These are phyloP conservation scores for Ustilago tritici DNA, from an alignment of 1,284 basidiomycete species.

Conservation along the genomic window DNA sequence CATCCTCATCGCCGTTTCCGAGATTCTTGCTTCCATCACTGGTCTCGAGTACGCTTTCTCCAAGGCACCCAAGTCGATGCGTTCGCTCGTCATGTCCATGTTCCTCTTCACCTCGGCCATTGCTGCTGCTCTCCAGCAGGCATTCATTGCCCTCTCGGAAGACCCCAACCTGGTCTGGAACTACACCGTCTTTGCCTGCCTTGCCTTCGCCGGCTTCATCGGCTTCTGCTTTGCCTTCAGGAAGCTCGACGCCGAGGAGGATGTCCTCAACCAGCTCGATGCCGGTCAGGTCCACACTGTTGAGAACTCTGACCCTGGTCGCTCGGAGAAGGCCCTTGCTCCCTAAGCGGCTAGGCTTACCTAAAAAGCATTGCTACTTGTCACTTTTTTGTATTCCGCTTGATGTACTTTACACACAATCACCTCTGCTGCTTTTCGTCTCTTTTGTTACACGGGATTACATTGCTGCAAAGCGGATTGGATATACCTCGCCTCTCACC, in stretches of 20 bases:
- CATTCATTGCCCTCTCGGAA: conserved; percentile 73
- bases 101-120: conserved; percentile 79
- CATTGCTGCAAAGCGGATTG: conserved; percentile 12
- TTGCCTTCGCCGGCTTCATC: conserved; percentile 70
- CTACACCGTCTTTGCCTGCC: conserved; percentile 73
- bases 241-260: conserved; percentile 76
- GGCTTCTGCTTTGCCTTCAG: conserved; percentile 77
- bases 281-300: conserved; percentile 31
- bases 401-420: conserved; percentile 31
- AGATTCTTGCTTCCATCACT: conserved; percentile 86
- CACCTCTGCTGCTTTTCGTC: conserved; percentile 9
- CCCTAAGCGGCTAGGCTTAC: conserved; percentile 9
- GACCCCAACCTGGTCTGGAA: conserved; percentile 74
- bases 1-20: conserved; percentile 72
- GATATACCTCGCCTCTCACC: conserved; percentile 23
- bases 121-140: conserved; percentile 72
- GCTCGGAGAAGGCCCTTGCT: conserved; percentile 36
- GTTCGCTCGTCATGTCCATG: conserved; percentile 69
- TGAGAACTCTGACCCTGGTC: conserved; percentile 22
- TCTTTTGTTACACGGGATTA: conserved; percentile 10
- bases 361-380: neutral
- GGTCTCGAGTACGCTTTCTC: conserved; percentile 86
- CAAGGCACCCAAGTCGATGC: conserved; percentile 72
- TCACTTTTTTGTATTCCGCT: neutral
- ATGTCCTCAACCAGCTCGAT: conserved; percentile 68